phyloP scores from a whole-genome alignment of 2,329 filamentous ascomycete genomes.

The Aspergillus tubingensis region DNA sequence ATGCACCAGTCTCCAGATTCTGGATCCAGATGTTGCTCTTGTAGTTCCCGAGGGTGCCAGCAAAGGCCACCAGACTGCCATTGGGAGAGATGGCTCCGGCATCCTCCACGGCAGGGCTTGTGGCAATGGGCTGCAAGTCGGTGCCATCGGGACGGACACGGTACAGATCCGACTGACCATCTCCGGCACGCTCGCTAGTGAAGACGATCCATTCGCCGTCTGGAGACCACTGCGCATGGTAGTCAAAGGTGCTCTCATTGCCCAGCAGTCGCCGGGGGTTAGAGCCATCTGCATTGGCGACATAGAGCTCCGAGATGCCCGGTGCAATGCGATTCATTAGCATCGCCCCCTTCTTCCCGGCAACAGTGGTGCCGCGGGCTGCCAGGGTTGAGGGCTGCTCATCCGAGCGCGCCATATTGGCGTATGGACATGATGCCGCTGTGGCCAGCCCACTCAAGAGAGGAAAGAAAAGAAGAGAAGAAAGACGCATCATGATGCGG shows the following conservation, averaged over 20 bases:
- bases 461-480: neutral
- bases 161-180: neutral
- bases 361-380: neutral
- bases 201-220: neutral
- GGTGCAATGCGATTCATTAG: neutral
- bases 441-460: neutral
- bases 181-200: neutral
- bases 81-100: conserved; percentile 42
- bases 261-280: neutral
- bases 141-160: conserved; percentile 40
- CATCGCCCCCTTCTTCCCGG: neutral
- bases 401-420: neutral
- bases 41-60: conserved; percentile 40
- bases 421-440: neutral
- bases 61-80: conserved; percentile 41
- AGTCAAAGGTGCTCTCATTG: neutral
- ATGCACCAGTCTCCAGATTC: conserved; percentile 36
- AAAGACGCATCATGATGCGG: neutral
- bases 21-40: conserved; percentile 45
- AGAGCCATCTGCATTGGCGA: neutral
- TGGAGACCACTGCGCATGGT: neutral
- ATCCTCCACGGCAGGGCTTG: conserved; percentile 42
- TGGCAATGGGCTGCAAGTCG: conserved; percentile 36
- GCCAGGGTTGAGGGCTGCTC: neutral
- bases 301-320: neutral